These are phyloP conservation scores for Petunia axillaris DNA, from an alignment of 257 asterid genomes.

Conservation along the genomic window DNA sequence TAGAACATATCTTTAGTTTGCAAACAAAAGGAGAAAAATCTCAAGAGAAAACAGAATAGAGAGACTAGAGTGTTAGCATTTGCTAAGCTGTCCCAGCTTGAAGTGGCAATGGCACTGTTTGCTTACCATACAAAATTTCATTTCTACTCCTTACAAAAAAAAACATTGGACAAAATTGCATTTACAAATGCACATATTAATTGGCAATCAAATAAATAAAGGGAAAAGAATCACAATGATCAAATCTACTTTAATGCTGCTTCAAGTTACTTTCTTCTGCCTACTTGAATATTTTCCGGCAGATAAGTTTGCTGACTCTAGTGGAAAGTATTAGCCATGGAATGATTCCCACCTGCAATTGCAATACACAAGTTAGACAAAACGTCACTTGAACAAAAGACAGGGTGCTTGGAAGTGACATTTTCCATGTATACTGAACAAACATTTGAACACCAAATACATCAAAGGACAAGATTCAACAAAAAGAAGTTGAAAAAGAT, in stretches of 20 bases:
- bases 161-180: background rate
- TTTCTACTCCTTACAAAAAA: background rate
- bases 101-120: too few relatives aligned
- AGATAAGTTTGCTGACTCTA: slow-evolving; percentile 73
- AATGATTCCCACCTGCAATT: slow-evolving; percentile 85
- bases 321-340: slow-evolving; percentile 85
- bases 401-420: background rate
- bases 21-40: too few relatives aligned
- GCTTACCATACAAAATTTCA: too few relatives aligned
- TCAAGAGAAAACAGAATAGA: too few relatives aligned
- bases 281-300: slow-evolving; percentile 60
- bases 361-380: slow-evolving; percentile 24
- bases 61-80: too few relatives aligned
- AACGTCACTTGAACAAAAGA: background rate
- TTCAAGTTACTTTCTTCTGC: background rate
- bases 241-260: background rate
- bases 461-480: background rate
- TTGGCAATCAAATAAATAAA: background rate
- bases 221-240: too few relatives aligned
- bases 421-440: background rate
- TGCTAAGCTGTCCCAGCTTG: too few relatives aligned
- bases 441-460: background rate
- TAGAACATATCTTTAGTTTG: too few relatives aligned
- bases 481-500: background rate
- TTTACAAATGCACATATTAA: background rate